Evolutionary conservation across 2,329 filamentous ascomycete species (phyloP).

Genomic region (Alternaria sp.): DNA sequence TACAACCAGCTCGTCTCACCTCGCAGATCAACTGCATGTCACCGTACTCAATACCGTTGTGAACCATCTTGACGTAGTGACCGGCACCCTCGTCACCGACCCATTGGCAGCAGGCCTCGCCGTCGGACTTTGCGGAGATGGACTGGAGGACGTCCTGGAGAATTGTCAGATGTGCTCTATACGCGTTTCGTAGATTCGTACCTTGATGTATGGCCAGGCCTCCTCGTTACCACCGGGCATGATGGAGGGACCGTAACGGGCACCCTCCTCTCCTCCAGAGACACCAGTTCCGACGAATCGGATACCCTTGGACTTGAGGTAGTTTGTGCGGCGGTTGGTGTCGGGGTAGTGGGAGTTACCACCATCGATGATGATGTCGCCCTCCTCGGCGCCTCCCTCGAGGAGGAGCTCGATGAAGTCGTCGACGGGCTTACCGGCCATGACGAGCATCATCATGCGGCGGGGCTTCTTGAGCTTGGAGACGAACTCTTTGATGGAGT

Average conservation of each 20-base stretch:
- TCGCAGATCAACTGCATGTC: slow-evolving; percentile 99
- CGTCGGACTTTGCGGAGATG: slow-evolving; percentile 97
- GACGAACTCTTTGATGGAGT: slow-evolving; percentile 93
- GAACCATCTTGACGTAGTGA: slow-evolving; percentile 99
- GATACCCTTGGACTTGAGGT: slow-evolving; percentile 86
- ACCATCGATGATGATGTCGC: slow-evolving; percentile 99
- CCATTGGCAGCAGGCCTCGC: slow-evolving; percentile 99
- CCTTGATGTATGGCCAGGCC: slow-evolving; percentile 95
- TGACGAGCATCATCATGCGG: slow-evolving; percentile 97
- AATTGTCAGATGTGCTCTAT: slow-evolving; percentile 25
- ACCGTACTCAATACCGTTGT: slow-evolving; percentile 99
- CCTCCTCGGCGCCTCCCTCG: slow-evolving; percentile 53
- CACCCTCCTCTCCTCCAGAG: slow-evolving; percentile 99
- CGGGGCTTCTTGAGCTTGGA: slow-evolving; percentile 97
- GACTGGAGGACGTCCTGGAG: slow-evolving; percentile 88
- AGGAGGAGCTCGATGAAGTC: slow-evolving; percentile 98
- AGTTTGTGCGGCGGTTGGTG: slow-evolving; percentile 95
- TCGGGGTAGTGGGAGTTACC: slow-evolving; percentile 99
- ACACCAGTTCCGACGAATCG: slow-evolving; percentile 97
- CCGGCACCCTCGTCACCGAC: slow-evolving; percentile 99
- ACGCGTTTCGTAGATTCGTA: slow-evolving; percentile 12
- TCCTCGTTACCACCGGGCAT: slow-evolving; percentile 99
- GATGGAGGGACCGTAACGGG: slow-evolving; percentile 93
- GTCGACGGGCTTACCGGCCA: slow-evolving; percentile 97
- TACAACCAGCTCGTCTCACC: slow-evolving; percentile 62